Evolutionary conservation across 2,329 filamentous ascomycete species (phyloP).

Genomic region (Colletotrichum sp.): DNA sequence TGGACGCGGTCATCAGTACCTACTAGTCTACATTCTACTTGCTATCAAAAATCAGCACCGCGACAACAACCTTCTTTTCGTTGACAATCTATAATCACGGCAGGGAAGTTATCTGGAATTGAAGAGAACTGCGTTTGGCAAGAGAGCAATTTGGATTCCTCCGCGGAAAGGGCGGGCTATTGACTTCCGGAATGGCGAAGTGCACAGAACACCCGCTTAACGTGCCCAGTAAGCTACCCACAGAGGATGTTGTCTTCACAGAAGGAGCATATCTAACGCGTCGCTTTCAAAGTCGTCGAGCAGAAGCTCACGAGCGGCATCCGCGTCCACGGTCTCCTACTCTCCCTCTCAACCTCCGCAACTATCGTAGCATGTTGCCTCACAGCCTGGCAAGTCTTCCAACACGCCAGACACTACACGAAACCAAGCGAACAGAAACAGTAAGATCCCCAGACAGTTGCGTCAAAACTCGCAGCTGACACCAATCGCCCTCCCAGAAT

Average conservation of each 20-base stretch:
- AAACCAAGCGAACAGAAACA: not conserved
- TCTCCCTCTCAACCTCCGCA: not conserved
- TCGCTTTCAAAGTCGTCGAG: not conserved
- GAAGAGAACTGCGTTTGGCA: not conserved
- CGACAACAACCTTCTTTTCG: rapidly evolving
- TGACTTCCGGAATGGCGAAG: not conserved
- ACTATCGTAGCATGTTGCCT: not conserved
- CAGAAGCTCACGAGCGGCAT: not conserved
- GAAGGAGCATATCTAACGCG: not conserved
- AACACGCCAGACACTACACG: not conserved
- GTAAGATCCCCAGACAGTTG: not conserved
- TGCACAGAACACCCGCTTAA: not conserved
- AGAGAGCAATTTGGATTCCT: not conserved
- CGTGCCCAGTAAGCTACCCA: not conserved
- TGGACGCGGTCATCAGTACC: not conserved
- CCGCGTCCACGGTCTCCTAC: not conserved
- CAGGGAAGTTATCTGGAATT: not conserved
- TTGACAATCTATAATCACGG: not conserved
- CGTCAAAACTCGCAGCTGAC: rapidly evolving
- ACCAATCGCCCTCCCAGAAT: not conserved
- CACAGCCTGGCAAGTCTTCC: not conserved
- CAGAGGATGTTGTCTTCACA: not conserved
- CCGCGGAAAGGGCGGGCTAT: not conserved
- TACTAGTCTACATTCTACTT: not conserved
- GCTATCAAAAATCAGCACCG: not conserved